These are phyloP conservation scores for Spencermartinsiella ligniputridi DNA, from an alignment of 1,139 yeast species.

Conservation along the genomic window DNA sequence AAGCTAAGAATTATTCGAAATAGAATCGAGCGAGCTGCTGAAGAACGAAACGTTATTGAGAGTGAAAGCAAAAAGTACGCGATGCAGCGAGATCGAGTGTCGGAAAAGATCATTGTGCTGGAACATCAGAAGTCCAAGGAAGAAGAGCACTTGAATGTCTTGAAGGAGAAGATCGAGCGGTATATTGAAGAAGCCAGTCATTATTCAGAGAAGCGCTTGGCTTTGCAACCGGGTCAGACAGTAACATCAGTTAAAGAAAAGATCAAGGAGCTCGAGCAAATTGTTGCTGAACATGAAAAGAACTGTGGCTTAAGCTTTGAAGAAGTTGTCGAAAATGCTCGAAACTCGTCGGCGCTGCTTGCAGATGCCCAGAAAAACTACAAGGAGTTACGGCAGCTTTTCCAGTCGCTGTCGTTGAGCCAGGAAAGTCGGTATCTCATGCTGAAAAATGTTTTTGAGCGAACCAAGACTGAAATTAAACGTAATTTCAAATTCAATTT, in stretches of 20 bases:
- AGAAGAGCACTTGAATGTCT: neutral
- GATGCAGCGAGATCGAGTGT: neutral
- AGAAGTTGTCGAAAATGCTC: constrained; percentile 5
- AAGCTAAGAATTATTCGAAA: neutral
- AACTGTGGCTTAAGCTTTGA: constrained; percentile 5
- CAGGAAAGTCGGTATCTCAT: neutral
- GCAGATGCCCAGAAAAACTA: constrained; percentile 3
- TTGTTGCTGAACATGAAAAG: constrained; percentile 6
- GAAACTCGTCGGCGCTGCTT: constrained; percentile 1
- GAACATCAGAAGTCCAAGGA: neutral
- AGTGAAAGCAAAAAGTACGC: neutral
- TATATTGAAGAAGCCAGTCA: constrained; percentile 1
- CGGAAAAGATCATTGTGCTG: neutral
- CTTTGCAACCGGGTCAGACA: constrained; percentile 6
- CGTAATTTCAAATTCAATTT: constrained; percentile 33
- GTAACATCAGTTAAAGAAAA: constrained; percentile 7
- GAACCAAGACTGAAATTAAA: constrained; percentile 6
- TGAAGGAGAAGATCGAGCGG: neutral
- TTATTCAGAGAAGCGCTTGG: neutral
- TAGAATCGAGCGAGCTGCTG: too few species aligned
- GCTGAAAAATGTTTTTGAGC: neutral
- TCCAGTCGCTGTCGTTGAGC: neutral
- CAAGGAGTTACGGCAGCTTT: neutral
- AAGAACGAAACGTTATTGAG: too few species aligned
- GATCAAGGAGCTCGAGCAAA: constrained; percentile 5